A percentile compares a stretch with the other conserved stretches of the same genome.
Conservation (phyloP, 176 grass and related monocot genomes). For the Aegilops tauschii region DNA sequence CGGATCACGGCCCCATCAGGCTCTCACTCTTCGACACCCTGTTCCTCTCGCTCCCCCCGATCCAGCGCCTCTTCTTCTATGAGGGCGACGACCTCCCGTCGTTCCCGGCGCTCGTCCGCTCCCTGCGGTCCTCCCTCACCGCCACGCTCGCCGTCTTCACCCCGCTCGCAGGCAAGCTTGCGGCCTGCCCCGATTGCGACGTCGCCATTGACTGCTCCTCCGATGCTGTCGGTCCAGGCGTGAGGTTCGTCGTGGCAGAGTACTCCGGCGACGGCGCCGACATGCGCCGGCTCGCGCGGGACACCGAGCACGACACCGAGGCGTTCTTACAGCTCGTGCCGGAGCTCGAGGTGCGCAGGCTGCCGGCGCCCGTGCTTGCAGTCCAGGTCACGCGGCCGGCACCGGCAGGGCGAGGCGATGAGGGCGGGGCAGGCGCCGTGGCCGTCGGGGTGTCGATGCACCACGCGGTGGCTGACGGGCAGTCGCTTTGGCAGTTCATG, state of each 20-base stretch:
- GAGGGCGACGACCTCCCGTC: background rate
- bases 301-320: constrained; percentile 34
- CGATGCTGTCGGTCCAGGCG: background rate
- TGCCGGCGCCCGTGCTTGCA: constrained; percentile 33
- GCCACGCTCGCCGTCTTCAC: constrained; percentile 19
- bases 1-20: background rate
- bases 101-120: background rate
- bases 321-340: constrained; percentile 48
- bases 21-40: constrained; percentile 23
- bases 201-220: constrained; percentile 42
- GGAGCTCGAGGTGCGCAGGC: background rate
- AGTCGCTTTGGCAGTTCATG: constrained; percentile 55
- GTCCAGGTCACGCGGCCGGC: constrained; percentile 43
- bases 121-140: constrained; percentile 15
- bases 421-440: background rate
- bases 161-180: constrained; percentile 18
- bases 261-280: constrained; percentile 12
- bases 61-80: constrained; percentile 32
- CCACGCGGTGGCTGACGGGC: constrained; percentile 41
- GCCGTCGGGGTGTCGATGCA: constrained; percentile 43
- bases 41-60: background rate
- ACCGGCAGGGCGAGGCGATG: too few relatives aligned
- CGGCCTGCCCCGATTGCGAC: background rate
- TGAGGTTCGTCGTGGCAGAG: constrained; percentile 44
- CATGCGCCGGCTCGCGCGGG: constrained; percentile 19